Evolutionary conservation across 208 protist genomes (phyloP).

Genomic region (Kentomonas sorsogonicus): DNA sequence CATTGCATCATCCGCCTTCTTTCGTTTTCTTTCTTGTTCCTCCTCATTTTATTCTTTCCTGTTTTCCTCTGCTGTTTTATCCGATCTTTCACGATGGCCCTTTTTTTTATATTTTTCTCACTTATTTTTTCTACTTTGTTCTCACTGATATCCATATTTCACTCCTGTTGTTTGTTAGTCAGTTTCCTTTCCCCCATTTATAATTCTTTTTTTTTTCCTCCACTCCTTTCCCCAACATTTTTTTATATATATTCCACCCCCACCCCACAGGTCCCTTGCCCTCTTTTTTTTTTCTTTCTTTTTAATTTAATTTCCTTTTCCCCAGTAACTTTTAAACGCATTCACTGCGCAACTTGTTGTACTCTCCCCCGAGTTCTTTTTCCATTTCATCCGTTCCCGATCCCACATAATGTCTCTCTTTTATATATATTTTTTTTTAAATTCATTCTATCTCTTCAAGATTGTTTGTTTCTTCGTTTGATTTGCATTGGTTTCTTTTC

Average conservation of each 20-base stretch:
- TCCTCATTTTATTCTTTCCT: conserved; percentile 1
- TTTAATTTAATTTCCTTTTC: too few species aligned
- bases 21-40: neutral
- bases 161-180: neutral
- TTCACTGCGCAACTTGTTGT: too few species aligned
- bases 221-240: neutral
- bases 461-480: neutral
- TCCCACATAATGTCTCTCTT: neutral
- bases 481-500: neutral
- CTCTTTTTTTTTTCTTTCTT: conserved; percentile 8
- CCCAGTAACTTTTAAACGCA: neutral
- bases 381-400: too few species aligned
- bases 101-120: neutral
- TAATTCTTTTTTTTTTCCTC: conserved; percentile 8
- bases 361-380: too few species aligned
- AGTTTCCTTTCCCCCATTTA: neutral
- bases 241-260: neutral
- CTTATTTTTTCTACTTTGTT: conserved; percentile 10
- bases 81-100: neutral
- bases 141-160: too few species aligned
- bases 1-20: neutral
- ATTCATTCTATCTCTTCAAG: neutral
- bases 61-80: neutral
- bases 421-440: neutral
- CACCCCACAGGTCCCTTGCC: neutral